Evolutionary conservation across 202 grass and related monocot genomes (phyloP), one percentile per base, ranked within the genome.

Genomic region (Schoenoplectus tabernaemontani): DNA sequence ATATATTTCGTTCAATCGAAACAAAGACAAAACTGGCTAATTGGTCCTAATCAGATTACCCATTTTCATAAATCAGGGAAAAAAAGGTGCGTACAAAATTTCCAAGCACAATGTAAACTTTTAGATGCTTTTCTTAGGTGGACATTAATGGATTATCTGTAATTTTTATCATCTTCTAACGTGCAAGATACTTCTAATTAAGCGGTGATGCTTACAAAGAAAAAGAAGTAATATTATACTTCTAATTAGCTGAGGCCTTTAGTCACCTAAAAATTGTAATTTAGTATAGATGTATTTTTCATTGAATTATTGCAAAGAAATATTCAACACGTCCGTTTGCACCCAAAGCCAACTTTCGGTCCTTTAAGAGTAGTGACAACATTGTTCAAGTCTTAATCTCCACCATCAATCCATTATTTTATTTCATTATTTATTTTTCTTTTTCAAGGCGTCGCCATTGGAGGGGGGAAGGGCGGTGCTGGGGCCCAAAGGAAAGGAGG

Each of bases 91-190:
- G 36, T 39, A 78, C 76, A 78, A 39, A 80, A 19, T 41, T 77
- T 64, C 28, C 42, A 73, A 46, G 20, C 34, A 46, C 64, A 9
- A 46, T 76, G 20, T 36, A 64, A 46, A 78, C 20, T 38, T 66
- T 78, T 65, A 78, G 82, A 39, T 84, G 59, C 82, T 78, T 62
- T 28, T 19, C 38, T 84, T 84, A 77, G 68, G 50, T 84, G 82
- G 43, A 57, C 1, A 77, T 63, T 24, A 53, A 77, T 78, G 82
- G 67, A 83, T 19, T 77, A 63, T 66, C 7, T 64, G 16, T 2
- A 64, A 42, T 17, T 80, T 80, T 50, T 64, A 80, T 80, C 77
- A 80, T 80, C 44, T 76, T 84, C 42, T 78, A 65, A 77, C 72
- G 53, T 84, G 53, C 70, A 46, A 53, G 57, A 77, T 51, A 78